Evolutionary conservation across 352 stramenopile species (phyloP).

Genomic region (Phytophthora constricta): DNA sequence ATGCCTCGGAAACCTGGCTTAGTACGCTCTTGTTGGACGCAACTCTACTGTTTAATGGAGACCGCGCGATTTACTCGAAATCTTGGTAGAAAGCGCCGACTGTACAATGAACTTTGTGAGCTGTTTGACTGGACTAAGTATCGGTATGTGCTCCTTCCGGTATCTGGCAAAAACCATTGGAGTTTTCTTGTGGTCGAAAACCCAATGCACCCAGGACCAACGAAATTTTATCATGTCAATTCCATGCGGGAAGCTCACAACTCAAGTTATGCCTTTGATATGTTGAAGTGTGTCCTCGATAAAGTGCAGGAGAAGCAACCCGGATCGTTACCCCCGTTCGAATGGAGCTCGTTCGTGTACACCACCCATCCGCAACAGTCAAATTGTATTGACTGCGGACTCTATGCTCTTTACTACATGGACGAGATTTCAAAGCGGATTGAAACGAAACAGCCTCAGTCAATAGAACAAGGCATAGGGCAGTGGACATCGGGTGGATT

Average conservation of each 20-base stretch:
- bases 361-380: no score
- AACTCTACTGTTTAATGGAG: not conserved
- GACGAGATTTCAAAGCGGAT: no score
- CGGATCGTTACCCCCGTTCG: no score
- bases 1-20: not conserved
- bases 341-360: no score
- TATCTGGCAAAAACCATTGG: conserved; percentile 3
- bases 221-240: conserved; percentile 10
- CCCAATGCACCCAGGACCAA: not conserved
- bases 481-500: no score
- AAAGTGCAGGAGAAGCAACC: no score
- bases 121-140: not conserved
- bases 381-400: no score
- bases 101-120: not conserved
- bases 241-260: not conserved
- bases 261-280: not conserved
- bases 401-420: no score
- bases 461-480: no score
- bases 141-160: not conserved
- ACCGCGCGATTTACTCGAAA: not conserved
- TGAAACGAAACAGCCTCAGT: no score
- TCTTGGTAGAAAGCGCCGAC: not conserved
- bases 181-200: conserved; percentile 6
- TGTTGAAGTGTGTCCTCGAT: not conserved
- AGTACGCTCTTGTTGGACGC: not conserved